Base-by-base conservation (phyloP, 23 red algal genomes). In the Porphyridium purpureum region DNA sequence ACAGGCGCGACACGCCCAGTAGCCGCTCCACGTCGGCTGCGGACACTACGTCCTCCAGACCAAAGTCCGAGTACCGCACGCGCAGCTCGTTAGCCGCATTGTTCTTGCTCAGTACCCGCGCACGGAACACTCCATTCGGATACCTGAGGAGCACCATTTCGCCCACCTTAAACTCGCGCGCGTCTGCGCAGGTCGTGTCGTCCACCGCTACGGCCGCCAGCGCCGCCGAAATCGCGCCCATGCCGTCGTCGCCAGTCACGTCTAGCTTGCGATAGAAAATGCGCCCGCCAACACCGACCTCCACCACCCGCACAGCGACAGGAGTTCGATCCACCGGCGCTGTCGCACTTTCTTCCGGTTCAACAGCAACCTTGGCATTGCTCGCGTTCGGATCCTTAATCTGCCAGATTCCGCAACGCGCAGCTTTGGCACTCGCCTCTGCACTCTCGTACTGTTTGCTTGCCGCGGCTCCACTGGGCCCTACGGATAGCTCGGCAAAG, bases 21-120 rank as follows among this genome's bases (percentile, higher is more conserved):
- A 77, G 56, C 11, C 52, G 27, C 2, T 62, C 60, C 54, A 88
- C 26, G 54, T 78, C 71, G 15, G 46, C 47, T 35, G 62, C 55
- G 7, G 69, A 19, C 20, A 88, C 62, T 5, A 54, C 48, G 31
- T 78, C 82, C 31, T 88, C 69, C 59, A 77, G 76, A 17, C 82
- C 82, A 54, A 77, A 88, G 23, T 88, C 82, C 11, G 78, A 14
- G 60, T 77, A 88, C 5, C 68, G 70, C 24, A 88, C 82, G 36
- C 70, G 62, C 19, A 63, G 53, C 23, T 49, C 69, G 0, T 21
- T 49, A 30, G 21, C 5, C 4, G 64, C 31, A 7, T 62, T 64
- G 35, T 76, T 31, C 36, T 66, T 33, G 4, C 47, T 47, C 40
- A 59, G 29, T 19, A 88, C 60, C 24, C 60, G 56, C 1, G 65